Evolutionary conservation across 192 early-diverging fungal genomes (phyloP).

Genomic region (Coemansia sp.): DNA sequence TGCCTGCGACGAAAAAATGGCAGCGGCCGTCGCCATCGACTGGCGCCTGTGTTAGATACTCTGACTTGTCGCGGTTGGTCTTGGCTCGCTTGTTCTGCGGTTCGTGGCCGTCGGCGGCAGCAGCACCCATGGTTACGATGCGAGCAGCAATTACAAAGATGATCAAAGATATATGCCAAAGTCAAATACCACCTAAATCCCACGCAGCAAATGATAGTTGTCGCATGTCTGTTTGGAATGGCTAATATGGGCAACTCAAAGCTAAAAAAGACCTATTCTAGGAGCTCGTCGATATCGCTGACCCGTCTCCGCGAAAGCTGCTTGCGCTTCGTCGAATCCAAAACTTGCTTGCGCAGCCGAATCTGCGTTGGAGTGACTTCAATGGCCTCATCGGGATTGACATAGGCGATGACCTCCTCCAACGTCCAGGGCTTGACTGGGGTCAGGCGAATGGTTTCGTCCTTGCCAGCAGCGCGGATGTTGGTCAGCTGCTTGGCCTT

Average conservation of each 20-base stretch:
- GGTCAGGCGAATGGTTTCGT: slow-evolving; percentile 70
- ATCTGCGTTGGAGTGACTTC: slow-evolving; percentile 77
- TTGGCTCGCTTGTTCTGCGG: slow-evolving; percentile 1
- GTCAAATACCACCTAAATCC: not conserved
- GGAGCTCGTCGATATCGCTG: slow-evolving; percentile 42
- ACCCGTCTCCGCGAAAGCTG: slow-evolving; percentile 50
- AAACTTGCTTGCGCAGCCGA: slow-evolving; percentile 73
- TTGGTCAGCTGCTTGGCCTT: slow-evolving; percentile 82
- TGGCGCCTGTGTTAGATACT: not conserved
- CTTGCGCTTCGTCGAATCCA: slow-evolving; percentile 71
- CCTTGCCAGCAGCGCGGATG: slow-evolving; percentile 76
- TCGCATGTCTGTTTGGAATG: not conserved
- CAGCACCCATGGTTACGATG: not conserved
- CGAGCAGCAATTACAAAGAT: not conserved
- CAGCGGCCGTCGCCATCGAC: slow-evolving; percentile 23
- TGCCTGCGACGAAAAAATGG: slow-evolving; percentile 60
- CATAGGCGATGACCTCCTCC: slow-evolving; percentile 79
- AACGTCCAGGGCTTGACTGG: slow-evolving; percentile 69
- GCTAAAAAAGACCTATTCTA: slow-evolving; percentile 34
- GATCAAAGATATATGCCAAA: not conserved
- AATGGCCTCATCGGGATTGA: slow-evolving; percentile 79
- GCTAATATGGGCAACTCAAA: not conserved
- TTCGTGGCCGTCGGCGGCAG: not conserved
- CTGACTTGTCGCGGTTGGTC: not conserved
- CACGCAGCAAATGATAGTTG: not conserved